Evolutionary conservation across 805 yeast genomes (phyloP).

Genomic region (Wickerhamiella bombiphila): DNA sequence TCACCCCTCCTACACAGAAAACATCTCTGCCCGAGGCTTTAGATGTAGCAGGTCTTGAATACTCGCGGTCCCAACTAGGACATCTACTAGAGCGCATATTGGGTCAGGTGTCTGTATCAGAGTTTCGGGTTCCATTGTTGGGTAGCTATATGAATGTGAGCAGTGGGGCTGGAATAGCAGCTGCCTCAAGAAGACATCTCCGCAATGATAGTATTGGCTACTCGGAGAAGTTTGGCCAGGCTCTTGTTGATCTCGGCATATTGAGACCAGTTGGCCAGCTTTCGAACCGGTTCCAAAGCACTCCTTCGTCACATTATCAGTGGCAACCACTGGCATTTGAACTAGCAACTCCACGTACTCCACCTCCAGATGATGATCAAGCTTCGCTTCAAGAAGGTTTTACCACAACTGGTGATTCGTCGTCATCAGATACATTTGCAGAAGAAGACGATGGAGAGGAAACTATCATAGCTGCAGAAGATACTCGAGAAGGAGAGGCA

Average conservation of each 20-base stretch:
- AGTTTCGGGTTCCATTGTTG: slow-evolving; percentile 50
- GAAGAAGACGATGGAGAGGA: background rate
- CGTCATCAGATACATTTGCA: background rate
- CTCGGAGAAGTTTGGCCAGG: slow-evolving; percentile 67
- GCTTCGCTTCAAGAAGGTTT: background rate
- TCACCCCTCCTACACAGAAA: background rate
- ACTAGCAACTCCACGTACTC: slow-evolving; percentile 5
- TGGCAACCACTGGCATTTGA: slow-evolving; percentile 27
- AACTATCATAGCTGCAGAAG: background rate
- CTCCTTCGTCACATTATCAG: slow-evolving; percentile 57
- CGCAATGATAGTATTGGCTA: slow-evolving; percentile 36
- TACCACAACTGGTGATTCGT: background rate
- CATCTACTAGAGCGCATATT: slow-evolving; percentile 31
- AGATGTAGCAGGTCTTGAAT: slow-evolving; percentile 22
- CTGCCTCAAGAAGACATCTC: slow-evolving; percentile 41
- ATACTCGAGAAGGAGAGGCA: slow-evolving; percentile 18
- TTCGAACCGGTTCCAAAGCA: slow-evolving; percentile 41
- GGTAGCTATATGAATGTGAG: slow-evolving; percentile 52
- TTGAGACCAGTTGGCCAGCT: slow-evolving; percentile 44
- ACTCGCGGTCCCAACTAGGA: slow-evolving; percentile 26
- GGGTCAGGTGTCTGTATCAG: slow-evolving; percentile 33
- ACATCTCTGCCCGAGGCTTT: background rate
- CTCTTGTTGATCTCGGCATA: slow-evolving; percentile 45
- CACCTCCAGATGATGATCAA: background rate
- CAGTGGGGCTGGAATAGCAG: slow-evolving; percentile 45